Evolutionary conservation across 768 basidiomycete species (phyloP), one percentile per base, ranked within the genome.

Genomic region (Pisolithus microcarpus): DNA sequence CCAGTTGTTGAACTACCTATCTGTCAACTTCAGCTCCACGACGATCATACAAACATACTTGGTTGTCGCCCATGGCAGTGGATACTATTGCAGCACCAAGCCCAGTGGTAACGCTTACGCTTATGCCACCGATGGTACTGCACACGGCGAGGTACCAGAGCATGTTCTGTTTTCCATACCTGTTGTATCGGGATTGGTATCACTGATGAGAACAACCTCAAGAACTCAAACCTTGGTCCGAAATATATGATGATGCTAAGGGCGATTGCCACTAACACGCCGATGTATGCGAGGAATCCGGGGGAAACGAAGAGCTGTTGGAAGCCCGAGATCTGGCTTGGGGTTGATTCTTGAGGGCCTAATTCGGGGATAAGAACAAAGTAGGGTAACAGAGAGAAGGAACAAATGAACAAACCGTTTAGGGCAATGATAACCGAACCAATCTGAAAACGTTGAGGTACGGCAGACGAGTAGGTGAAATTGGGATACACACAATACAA

Each of bases 111-210:
- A 95, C 94, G 59, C 87, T 91, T 57, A 95, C 91, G 51, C 86
- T 89, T 44, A 95, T 85, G 0, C 96, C 96, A 16, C 96, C 96
- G 62, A 99, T 97, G 78, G 97, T 84, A 56, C 87, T 91, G 69
- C 96, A 99, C 42, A 99, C 89, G 38, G 78, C 74, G 56, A 98
- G 94, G 67, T 95, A 91, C 88, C 89, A 91, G 48, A 98, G 68
- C 95, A 97, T 96, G 62, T 82, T 89, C 70, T 82, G 82, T 70
- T 86, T 91, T 46, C 95, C 94, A 63, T 87, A 90, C 62, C 85
- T 82, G 45, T 44, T 28, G n/a, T 28, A 28, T 40, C 39, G 24
- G 43, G 5, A 30, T 28, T 9, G 16, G 26, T 24, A 44, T 26
- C 43, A 28, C 15, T 24, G 26, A 15, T 34, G 43, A 44, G 43